Percentiles rank a stretch among this genome's conserved stretches.
Evolutionary conservation across 208 protist genomes (phyloP).

Genomic region (Acanthamoeba divionensis): DNA sequence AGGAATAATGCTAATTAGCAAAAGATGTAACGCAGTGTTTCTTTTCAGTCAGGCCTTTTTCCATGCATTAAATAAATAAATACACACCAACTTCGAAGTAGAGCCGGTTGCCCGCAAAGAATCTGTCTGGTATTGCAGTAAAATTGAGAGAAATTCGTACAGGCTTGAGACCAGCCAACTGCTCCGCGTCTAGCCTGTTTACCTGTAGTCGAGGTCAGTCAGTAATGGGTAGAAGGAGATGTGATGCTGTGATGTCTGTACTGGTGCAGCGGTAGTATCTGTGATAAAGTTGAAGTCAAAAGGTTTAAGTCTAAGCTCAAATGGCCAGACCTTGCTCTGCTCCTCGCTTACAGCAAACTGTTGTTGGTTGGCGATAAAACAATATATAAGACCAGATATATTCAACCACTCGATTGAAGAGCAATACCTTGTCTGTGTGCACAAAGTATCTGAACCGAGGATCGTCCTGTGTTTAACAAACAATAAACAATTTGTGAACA

Average conservation of each 20-base stretch:
- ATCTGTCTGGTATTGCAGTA: not conserved
- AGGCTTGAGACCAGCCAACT: not conserved
- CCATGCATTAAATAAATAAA: not conserved
- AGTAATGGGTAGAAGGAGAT: not conserved
- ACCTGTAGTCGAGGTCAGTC: not conserved
- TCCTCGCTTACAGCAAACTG: slow-evolving; percentile 25
- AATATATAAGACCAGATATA: not conserved
- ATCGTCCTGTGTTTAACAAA: not conserved
- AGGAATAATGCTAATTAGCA: not conserved
- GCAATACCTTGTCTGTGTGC: not conserved
- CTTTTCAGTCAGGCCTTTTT: not conserved
- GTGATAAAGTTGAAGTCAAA: slow-evolving; percentile 5
- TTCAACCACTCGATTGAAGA: not conserved
- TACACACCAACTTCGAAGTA: slow-evolving; percentile 22
- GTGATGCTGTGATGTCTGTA: not conserved
- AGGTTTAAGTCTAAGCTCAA: not conserved
- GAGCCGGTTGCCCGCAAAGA: slow-evolving; percentile 26
- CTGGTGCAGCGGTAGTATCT: not conserved
- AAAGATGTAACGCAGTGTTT: not conserved
- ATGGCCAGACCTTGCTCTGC: not conserved
- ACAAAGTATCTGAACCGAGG: not conserved
- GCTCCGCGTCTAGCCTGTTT: not conserved
- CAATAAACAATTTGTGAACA: not conserved
- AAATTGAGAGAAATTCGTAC: not conserved
- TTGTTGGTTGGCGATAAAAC: too few species aligned